phyloP scores from a whole-genome alignment of 2,329 filamentous ascomycete species.

The Pestalotiopsis sp. region DNA sequence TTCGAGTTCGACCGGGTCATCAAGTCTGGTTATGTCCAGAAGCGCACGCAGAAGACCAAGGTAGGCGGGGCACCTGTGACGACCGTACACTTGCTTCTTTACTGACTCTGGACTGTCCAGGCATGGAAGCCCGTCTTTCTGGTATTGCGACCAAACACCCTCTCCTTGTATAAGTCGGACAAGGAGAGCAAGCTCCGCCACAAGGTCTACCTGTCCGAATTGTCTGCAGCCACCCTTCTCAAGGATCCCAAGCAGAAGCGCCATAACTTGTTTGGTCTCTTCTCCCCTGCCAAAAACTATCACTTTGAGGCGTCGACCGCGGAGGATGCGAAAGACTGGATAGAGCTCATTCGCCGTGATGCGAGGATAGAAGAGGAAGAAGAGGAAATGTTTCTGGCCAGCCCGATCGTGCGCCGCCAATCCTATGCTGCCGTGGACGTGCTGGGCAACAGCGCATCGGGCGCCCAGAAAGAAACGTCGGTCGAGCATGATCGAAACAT shows the following conservation, averaged over 20 bases:
- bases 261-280: constrained; percentile 87
- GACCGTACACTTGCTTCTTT: not conserved
- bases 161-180: constrained; percentile 92
- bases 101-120: constrained; percentile 41
- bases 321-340: constrained; percentile 83
- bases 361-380: constrained; percentile 88
- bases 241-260: constrained; percentile 88
- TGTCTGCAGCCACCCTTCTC: constrained; percentile 87
- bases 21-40: constrained; percentile 84
- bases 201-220: constrained; percentile 84
- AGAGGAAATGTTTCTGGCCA: constrained; percentile 77
- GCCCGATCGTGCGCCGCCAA: constrained; percentile 58
- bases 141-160: constrained; percentile 84
- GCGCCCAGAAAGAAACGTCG: constrained; percentile 22
- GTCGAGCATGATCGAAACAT: constrained; percentile 45
- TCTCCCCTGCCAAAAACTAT: constrained; percentile 88
- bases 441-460: constrained; percentile 23
- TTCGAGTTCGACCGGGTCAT: constrained; percentile 95
- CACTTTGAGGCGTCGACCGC: constrained; percentile 79
- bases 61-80: constrained; percentile 43
- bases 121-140: constrained; percentile 90
- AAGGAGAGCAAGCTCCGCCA: constrained; percentile 88
- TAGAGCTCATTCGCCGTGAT: constrained; percentile 76
- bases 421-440: constrained; percentile 39
- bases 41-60: constrained; percentile 93